Evolutionary conservation across 2,329 filamentous ascomycete species (phyloP).

Genomic region (Colletotrichum chlorophyti): DNA sequence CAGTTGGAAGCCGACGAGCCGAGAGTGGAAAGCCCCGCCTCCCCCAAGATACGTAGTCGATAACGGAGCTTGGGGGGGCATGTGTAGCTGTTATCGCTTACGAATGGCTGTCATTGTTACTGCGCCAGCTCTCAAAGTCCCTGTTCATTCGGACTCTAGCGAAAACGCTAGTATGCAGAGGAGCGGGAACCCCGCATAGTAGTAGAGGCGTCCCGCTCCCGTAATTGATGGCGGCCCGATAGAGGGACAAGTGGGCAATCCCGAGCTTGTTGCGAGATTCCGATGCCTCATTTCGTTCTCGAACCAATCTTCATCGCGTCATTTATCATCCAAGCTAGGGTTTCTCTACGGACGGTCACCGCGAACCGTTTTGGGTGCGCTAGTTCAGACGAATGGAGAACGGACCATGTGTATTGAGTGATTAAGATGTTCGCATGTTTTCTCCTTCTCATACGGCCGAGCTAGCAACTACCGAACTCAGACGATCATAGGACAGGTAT

Average conservation of each 20-base stretch:
- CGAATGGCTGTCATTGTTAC: too few relatives aligned
- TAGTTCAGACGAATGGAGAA: not conserved
- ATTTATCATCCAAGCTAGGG: not conserved
- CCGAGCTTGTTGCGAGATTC: constrained; percentile 18
- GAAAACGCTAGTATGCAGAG: too few relatives aligned
- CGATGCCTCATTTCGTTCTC: not conserved
- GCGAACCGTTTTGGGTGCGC: not conserved
- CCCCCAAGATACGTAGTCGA: too few relatives aligned
- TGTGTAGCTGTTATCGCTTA: too few relatives aligned
- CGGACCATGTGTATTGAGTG: not conserved
- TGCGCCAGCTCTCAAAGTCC: too few relatives aligned
- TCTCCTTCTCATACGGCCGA: not conserved
- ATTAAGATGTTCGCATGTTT: not conserved
- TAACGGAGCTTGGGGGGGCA: too few relatives aligned
- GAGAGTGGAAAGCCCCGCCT: too few relatives aligned
- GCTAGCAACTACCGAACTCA: constrained; percentile 1
- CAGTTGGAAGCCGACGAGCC: too few relatives aligned
- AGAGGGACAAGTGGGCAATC: constrained; percentile 3
- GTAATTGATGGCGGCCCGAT: too few relatives aligned
- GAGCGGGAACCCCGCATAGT: too few relatives aligned
- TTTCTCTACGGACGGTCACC: not conserved
- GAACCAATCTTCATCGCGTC: not conserved
- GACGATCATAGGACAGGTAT: not conserved
- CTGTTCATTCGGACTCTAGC: too few relatives aligned
- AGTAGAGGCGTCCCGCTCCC: too few relatives aligned